Percentiles rank a stretch among this genome's conserved stretches.
Evolutionary conservation across 805 yeast species (phyloP).

Genomic region (Saturnispora quitensis): DNA sequence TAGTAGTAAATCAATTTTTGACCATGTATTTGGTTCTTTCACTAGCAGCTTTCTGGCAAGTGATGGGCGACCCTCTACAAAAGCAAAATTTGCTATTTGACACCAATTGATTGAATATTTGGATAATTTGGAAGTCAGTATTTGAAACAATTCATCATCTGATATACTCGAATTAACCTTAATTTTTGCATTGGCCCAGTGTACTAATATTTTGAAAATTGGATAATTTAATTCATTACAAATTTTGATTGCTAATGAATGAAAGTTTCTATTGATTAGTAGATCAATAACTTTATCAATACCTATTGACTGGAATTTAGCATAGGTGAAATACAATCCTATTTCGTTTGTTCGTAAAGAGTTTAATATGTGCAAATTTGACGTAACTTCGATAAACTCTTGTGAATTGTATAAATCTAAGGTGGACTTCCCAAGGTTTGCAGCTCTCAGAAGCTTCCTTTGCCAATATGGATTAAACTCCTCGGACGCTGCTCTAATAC

Average conservation of each 20-base stretch:
- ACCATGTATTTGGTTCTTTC: slow-evolving; percentile 54
- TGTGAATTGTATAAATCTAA: slow-evolving; percentile 47
- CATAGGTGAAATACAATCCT: slow-evolving; percentile 60
- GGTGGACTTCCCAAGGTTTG: slow-evolving; percentile 73
- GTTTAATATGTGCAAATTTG: slow-evolving; percentile 58
- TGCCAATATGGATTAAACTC: slow-evolving; percentile 79
- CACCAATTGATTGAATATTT: slow-evolving; percentile 40
- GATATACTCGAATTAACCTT: slow-evolving; percentile 40
- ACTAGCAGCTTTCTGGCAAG: slow-evolving; percentile 61
- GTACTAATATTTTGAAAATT: slow-evolving; percentile 46
- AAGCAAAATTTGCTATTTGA: slow-evolving; percentile 54
- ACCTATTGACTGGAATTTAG: slow-evolving; percentile 43
- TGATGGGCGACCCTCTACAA: slow-evolving; percentile 69
- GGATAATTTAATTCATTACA: slow-evolving; percentile 41
- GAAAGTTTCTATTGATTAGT: slow-evolving; percentile 50
- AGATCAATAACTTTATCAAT: slow-evolving; percentile 47
- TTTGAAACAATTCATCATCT: slow-evolving; percentile 50
- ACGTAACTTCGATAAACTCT: slow-evolving; percentile 53
- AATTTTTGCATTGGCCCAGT: slow-evolving; percentile 78
- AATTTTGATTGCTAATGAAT: slow-evolving; percentile 54
- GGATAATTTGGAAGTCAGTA: slow-evolving; percentile 37
- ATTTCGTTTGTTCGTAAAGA: slow-evolving; percentile 52
- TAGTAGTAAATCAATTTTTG: slow-evolving; percentile 55
- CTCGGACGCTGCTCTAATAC: slow-evolving; percentile 65
- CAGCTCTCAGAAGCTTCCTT: slow-evolving; percentile 69